phyloP scores from a whole-genome alignment of 2,329 filamentous ascomycete genomes.

The Diaporthe longicolla region DNA sequence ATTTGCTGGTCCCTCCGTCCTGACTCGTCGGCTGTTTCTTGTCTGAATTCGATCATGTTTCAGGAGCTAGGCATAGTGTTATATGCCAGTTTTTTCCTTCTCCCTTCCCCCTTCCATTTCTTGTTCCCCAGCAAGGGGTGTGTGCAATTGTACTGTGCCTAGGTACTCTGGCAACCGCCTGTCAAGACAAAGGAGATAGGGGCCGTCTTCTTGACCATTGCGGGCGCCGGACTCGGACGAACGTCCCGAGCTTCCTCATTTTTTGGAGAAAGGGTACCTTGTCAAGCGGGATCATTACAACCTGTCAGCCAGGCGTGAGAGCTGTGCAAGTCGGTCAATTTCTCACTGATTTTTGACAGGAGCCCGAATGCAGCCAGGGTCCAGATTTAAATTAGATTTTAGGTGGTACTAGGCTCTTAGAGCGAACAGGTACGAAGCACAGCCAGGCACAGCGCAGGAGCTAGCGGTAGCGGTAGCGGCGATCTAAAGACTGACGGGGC shows the following conservation, averaged over 20 bases:
- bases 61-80: background rate
- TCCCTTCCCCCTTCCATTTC: background rate
- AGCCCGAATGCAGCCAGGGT: slow-evolving; percentile 5
- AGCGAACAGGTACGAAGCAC: background rate
- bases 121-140: background rate
- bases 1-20: background rate
- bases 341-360: background rate
- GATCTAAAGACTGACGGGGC: background rate
- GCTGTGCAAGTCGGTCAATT: background rate
- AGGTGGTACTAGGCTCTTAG: background rate
- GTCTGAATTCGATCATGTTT: slow-evolving; percentile 2
- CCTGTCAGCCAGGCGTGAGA: background rate
- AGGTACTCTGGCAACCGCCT: too few relatives aligned
- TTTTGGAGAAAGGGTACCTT: too few relatives aligned
- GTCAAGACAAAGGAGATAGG: too few relatives aligned
- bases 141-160: background rate
- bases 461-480: slow-evolving; percentile 1
- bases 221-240: too few relatives aligned
- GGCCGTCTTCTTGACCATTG: too few relatives aligned
- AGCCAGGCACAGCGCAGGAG: background rate
- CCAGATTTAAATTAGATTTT: slow-evolving; percentile 10
- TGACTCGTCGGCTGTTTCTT: slow-evolving; percentile 17
- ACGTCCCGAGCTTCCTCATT: too few relatives aligned
- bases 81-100: background rate
- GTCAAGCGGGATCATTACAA: too few relatives aligned